These are phyloP conservation scores for Trichoderma guizhouense DNA, from an alignment of 2,329 filamentous ascomycete species.

Conservation along the genomic window DNA sequence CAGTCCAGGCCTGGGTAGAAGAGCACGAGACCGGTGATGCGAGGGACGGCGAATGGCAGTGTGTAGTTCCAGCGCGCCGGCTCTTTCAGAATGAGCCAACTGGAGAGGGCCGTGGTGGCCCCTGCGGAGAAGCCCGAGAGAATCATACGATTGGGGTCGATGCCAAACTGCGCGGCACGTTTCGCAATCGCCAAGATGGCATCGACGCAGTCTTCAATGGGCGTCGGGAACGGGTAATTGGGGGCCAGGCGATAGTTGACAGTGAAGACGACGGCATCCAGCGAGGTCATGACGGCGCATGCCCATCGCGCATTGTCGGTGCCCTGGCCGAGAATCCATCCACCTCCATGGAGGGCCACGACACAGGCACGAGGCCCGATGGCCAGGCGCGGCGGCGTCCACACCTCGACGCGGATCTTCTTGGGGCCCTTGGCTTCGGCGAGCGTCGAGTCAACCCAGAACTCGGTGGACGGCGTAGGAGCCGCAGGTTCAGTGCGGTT, in stretches of 20 bases:
- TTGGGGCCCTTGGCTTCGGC: slow-evolving; percentile 34
- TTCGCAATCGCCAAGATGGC: slow-evolving; percentile 58
- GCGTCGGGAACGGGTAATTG: slow-evolving; percentile 60
- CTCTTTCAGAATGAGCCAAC: slow-evolving; percentile 45
- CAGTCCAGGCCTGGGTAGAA: slow-evolving; percentile 64
- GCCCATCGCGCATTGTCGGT: slow-evolving; percentile 63
- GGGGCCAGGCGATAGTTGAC: slow-evolving; percentile 69
- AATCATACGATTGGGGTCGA: slow-evolving; percentile 55
- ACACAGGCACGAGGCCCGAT: slow-evolving; percentile 48
- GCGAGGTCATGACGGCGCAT: slow-evolving; percentile 47
- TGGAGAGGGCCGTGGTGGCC: slow-evolving; percentile 52
- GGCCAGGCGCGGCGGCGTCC: slow-evolving; percentile 36
- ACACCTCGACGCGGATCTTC: slow-evolving; percentile 48
- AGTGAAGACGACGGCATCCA: slow-evolving; percentile 58
- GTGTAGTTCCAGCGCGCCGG: slow-evolving; percentile 40
- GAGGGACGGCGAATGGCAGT: slow-evolving; percentile 39
- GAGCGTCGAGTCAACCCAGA: slow-evolving; percentile 44
- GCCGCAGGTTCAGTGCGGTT: slow-evolving; percentile 42
- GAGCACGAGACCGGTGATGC: slow-evolving; percentile 51
- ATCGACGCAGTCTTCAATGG: slow-evolving; percentile 64
- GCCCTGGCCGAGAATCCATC: slow-evolving; percentile 60
- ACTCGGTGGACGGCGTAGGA: slow-evolving; percentile 36
- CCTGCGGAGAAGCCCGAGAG: slow-evolving; percentile 64
- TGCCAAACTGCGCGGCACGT: slow-evolving; percentile 53
- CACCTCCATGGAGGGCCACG: slow-evolving; percentile 66